Percentiles rank a stretch among this genome's conserved stretches.
phyloP scores from a whole-genome alignment of 2,329 filamentous ascomycete genomes.

The Neofusicoccum laricinum region DNA sequence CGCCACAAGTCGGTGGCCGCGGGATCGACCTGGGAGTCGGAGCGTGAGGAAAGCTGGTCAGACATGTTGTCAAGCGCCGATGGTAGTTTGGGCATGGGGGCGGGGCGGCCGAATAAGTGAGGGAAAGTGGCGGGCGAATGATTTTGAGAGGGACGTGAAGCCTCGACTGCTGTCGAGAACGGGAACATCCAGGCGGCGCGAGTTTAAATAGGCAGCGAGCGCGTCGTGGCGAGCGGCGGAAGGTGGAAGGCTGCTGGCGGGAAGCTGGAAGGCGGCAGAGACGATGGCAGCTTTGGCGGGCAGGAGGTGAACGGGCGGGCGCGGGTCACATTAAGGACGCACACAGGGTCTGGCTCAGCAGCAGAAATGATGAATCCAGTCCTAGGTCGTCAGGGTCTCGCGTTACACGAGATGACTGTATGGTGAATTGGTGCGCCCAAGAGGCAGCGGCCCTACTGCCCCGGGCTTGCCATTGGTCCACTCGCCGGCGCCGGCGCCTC shows the following conservation, averaged over 20 bases:
- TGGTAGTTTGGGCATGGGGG: conserved; percentile 11
- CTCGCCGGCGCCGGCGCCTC: background rate
- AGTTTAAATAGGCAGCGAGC: background rate
- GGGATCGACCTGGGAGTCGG: conserved; percentile 1
- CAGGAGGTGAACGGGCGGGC: conserved; percentile 1
- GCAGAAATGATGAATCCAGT: background rate
- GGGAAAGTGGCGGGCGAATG: background rate
- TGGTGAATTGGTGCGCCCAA: background rate
- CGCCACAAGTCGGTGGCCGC: conserved; percentile 23
- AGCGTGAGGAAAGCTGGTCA: background rate
- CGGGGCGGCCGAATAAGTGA: background rate
- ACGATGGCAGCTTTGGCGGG: background rate
- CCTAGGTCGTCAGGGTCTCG: background rate
- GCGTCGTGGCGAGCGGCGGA: background rate
- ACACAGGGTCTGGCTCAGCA: background rate
- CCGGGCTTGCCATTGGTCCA: background rate
- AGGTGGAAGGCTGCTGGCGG: background rate
- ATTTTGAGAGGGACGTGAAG: background rate
- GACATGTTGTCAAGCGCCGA: background rate
- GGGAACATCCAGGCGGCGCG: background rate
- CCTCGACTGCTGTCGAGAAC: too few species aligned
- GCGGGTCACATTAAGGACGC: background rate
- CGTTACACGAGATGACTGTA: background rate
- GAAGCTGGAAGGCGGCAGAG: background rate
- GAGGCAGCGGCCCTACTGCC: background rate